phyloP scores from a whole-genome alignment of 2,329 filamentous ascomycete species.

The Chaetomium sp. region DNA sequence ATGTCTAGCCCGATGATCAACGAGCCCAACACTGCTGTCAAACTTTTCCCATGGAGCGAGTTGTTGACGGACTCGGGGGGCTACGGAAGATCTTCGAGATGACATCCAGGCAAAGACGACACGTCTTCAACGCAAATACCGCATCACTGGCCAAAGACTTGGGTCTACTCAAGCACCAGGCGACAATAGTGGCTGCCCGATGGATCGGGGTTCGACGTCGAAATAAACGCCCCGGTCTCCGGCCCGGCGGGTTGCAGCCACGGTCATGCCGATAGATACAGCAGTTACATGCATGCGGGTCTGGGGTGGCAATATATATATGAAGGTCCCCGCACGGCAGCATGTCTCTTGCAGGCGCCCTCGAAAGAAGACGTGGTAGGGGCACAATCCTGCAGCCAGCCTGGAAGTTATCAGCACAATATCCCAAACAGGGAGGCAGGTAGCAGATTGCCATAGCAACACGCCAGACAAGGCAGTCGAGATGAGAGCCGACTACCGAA shows the following conservation, averaged over 20 bases:
- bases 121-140: not conserved
- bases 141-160: not conserved
- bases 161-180: not conserved
- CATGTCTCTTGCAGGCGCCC: not conserved
- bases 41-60: no score
- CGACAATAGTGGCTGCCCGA: not conserved
- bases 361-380: not conserved
- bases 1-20: no score
- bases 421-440: not conserved
- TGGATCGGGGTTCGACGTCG: conserved; percentile 12
- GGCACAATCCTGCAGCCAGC: conserved; percentile 5
- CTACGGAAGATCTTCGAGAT: not conserved
- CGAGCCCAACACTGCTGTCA: no score
- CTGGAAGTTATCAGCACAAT: not conserved
- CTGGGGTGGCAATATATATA: conserved; percentile 14
- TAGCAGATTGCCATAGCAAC: conserved; percentile 14
- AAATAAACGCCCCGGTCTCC: conserved; percentile 20
- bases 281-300: conserved; percentile 23
- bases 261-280: not conserved
- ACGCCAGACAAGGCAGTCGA: not conserved
- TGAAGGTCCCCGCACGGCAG: not conserved
- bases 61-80: not conserved
- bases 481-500: not conserved
- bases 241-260: conserved; percentile 2
- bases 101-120: not conserved